phyloP scores from a whole-genome alignment of 1,284 basidiomycete genomes.

The Trichosporon sp. region DNA sequence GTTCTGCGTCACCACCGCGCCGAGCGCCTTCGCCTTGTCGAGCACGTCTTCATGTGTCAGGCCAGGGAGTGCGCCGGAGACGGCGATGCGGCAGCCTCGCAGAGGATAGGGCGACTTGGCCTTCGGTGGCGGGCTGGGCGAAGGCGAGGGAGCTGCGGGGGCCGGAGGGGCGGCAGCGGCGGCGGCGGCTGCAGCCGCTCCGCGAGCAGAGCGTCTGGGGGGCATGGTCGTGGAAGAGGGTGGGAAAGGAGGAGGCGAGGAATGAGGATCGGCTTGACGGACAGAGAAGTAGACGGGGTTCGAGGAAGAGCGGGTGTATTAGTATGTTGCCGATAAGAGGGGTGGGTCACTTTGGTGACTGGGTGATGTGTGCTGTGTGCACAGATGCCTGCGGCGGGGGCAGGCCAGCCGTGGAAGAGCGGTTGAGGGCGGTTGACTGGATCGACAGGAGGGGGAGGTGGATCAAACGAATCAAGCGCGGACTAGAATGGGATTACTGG shows the following conservation, averaged over 20 bases:
- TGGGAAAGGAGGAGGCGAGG: neutral
- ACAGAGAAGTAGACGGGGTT: neutral
- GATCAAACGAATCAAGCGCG: neutral
- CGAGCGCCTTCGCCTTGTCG: slow-evolving; percentile 10
- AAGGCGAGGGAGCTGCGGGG: neutral
- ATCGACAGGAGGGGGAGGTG: neutral
- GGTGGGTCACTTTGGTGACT: neutral
- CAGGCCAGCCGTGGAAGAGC: neutral
- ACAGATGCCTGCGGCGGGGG: neutral
- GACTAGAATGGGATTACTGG: neutral
- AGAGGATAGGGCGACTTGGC: neutral
- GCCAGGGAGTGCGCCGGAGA: slow-evolving; percentile 12
- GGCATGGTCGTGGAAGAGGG: neutral
- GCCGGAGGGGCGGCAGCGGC: slow-evolving; percentile 1
- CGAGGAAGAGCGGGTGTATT: neutral
- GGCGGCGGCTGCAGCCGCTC: slow-evolving; percentile 5
- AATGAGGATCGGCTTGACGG: neutral
- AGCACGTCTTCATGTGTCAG: slow-evolving; percentile 2
- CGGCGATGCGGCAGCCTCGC: slow-evolving; percentile 10
- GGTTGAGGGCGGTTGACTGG: slow-evolving; percentile 3
- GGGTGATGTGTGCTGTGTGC: neutral
- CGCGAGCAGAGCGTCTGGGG: slow-evolving; percentile 9
- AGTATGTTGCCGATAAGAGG: neutral
- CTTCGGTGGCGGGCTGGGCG: neutral
- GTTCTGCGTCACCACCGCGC: slow-evolving; percentile 4